Base-by-base conservation (phyloP, 1,284 basidiomycete species). In the Leccinum variabile region DNA sequence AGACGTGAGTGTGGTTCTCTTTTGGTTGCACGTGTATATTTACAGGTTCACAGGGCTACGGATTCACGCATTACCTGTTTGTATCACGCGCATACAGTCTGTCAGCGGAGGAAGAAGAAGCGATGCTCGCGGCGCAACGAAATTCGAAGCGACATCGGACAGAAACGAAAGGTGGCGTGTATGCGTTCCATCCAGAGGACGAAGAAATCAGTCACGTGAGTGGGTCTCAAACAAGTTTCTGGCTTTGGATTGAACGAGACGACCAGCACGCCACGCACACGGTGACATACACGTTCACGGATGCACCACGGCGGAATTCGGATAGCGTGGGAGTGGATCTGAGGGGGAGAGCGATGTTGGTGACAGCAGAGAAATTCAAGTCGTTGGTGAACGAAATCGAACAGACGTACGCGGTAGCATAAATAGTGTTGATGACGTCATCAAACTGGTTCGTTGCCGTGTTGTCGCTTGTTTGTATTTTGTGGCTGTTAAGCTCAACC, bases 161-260 rank as follows among this genome's bases (percentile, higher is more conserved):
- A 8, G 25, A 22, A 1, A 28, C 46, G 14, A 39, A 28, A 8
- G 82, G 83, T 57, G 86, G 84, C 0, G 75, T 87, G 7, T 91
- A 88, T 32, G 32, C 86, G 0, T 96, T 93, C 78, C 95, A 97
- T 72, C 88, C 91, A 0, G 95, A 97, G 74, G 95, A 97, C 75
- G 88, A 89, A 57, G 80, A 81, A 59, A 87, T 94, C 56, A 82
- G 84, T 65, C 77, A 86, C 78, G 92, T 91, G 39, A 4, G 59
- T n/a, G 7, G 32, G 18, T 57, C 13, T 22, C 22, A 1, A 13
- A 25, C 18, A n/a, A 4, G 10, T 49, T 1, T 10, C 11, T 49
- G 10, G n/a, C 22, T 22, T 32, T 2, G 1, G 37, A 30, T n/a
- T 30, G 28, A 28, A 39, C 9, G 5, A n/a, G 5, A 41, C 14